Evolutionary conservation across 2,329 filamentous ascomycete species (phyloP).

Genomic region (Camillea tinctor): DNA sequence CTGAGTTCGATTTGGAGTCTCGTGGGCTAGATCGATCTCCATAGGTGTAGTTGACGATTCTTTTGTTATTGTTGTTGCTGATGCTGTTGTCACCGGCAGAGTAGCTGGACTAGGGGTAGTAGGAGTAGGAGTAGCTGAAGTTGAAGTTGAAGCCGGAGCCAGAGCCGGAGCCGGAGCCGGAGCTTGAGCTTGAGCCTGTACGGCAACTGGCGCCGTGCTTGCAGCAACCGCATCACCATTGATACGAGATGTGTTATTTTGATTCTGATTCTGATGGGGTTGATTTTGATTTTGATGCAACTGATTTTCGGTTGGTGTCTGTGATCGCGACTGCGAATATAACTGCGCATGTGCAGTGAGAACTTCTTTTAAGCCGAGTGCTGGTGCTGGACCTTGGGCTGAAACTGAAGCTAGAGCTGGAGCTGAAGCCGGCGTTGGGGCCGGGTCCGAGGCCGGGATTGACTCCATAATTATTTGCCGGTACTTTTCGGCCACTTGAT

Average conservation of each 20-base stretch:
- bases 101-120: neutral
- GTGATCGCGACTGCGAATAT: neutral
- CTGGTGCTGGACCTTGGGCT: neutral
- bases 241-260: neutral
- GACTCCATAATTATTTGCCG: neutral
- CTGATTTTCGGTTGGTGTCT: neutral
- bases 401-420: neutral
- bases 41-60: too few species aligned
- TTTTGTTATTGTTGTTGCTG: slow-evolving; percentile 3
- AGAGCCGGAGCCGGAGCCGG: slow-evolving; percentile 5
- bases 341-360: neutral
- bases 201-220: neutral
- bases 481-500: neutral
- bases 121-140: slow-evolving; percentile 14
- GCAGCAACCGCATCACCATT: neutral
- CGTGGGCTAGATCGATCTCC: too few species aligned
- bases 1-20: neutral
- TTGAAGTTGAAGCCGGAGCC: too few species aligned
- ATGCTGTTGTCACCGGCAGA: neutral
- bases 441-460: too few species aligned
- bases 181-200: neutral
- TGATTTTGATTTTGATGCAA: slow-evolving; percentile 3
- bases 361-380: neutral
- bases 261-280: neutral
- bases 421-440: neutral